Evolutionary conservation across 2,329 filamentous ascomycete species (phyloP).

Genomic region (Aciculosporium take): DNA sequence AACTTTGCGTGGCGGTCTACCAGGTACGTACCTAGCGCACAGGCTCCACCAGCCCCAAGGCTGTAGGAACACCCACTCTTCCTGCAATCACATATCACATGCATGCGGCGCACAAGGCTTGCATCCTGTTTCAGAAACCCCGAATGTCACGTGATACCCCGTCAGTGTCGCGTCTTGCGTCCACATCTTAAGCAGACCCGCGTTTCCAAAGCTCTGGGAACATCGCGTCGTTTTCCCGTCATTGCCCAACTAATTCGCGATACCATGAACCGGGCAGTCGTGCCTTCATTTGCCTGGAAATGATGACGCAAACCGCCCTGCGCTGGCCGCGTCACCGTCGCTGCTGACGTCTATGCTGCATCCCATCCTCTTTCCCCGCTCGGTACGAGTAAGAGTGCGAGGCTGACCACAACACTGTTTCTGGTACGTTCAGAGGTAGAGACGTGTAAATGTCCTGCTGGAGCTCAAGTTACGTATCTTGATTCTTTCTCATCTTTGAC

Average conservation of each 20-base stretch:
- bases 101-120: background rate
- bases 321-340: background rate
- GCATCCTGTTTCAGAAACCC: background rate
- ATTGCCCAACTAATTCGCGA: background rate
- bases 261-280: constrained; percentile 4
- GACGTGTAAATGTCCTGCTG: too few relatives aligned
- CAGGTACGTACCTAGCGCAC: too few relatives aligned
- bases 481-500: too few relatives aligned
- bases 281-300: background rate
- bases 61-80: constrained; percentile 13
- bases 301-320: background rate
- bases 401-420: too few relatives aligned
- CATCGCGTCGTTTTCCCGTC: background rate
- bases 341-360: background rate
- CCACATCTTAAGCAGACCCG: background rate
- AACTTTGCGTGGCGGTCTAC: too few relatives aligned
- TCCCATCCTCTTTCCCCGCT: background rate
- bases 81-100: constrained; percentile 13
- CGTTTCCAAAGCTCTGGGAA: background rate
- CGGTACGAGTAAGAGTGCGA: background rate
- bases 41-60: background rate
- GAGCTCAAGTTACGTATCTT: too few relatives aligned
- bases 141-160: constrained; percentile 18
- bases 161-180: constrained; percentile 14
- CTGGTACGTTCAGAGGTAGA: too few relatives aligned